Evolutionary conservation across 2,329 filamentous ascomycete species (phyloP), one percentile per base, ranked within the genome.

Genomic region (Ceratocystis albifundus): DNA sequence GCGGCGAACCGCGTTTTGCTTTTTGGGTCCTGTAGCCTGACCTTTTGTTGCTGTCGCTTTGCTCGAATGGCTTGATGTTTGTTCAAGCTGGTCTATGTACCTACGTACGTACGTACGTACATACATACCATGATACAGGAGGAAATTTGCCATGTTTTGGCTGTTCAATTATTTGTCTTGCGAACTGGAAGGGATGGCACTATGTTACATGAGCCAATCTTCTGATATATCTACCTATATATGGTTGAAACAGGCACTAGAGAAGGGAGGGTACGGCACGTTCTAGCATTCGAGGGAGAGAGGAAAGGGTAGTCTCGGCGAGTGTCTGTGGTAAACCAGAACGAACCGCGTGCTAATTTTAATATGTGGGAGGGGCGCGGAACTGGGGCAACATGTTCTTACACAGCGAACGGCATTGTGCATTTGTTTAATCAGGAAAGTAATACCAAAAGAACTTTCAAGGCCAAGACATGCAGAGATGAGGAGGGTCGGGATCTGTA

Each of bases 381-480:
- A n/a, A 20, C 17, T n/a, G 12, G 10, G 17, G 17, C 17, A 20
- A 15, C 48, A 53, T 6, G 8, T 53, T 20, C 17, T 53, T 5
- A 53, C 48, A 53, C n/a, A n/a, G 45, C n/a, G 4, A 48, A 20
- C 46, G 36, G 36, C 46, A 48, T 48, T 48, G n/a, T 48, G 46
- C 46, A 48, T 48, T 22, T 20, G 20, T n/a, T 48, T 48, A 7
- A 22, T 48, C 46, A 22, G 5, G 46, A 6, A 48, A 48, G 46
- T 41, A 53, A 22, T 10, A 53, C 48, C 17, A 53, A 10, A 53
- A 53, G 48, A 53, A 53, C 48, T 20, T 48, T 10, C 48, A 50
- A 50, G 48, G 48, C 48, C n/a, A 50, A 50, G 48, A 50, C 48
- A 50, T 50, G 48, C 48, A 50, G n/a, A 48, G n/a, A 50, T 50